Evolutionary conservation across 1,284 basidiomycete species (phyloP).

Genomic region (Pseudozyma flocculosa): DNA sequence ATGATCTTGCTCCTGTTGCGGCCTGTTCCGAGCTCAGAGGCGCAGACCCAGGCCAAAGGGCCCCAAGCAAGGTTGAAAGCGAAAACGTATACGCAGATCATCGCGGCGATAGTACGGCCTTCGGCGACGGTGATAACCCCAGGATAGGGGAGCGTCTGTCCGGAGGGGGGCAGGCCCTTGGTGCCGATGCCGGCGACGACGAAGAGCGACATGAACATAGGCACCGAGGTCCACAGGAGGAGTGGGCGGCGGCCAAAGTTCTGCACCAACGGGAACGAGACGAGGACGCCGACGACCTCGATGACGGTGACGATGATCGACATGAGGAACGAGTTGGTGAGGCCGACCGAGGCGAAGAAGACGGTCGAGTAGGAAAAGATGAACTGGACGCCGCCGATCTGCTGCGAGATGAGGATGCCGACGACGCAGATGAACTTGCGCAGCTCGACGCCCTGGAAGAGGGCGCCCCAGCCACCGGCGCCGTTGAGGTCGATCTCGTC

Average conservation of each 20-base stretch:
- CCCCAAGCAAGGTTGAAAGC: constrained; percentile 62
- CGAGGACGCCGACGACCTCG: constrained; percentile 60
- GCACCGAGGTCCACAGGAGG: constrained; percentile 59
- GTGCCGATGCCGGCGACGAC: constrained; percentile 59
- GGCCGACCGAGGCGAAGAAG: constrained; percentile 44
- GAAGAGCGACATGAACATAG: constrained; percentile 60
- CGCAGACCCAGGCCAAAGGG: constrained; percentile 59
- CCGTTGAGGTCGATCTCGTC: constrained; percentile 58
- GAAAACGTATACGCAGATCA: constrained; percentile 61
- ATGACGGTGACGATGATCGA: constrained; percentile 57
- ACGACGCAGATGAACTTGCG: constrained; percentile 59
- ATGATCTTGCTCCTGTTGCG: constrained; percentile 61
- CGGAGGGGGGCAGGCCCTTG: constrained; percentile 35
- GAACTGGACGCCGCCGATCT: constrained; percentile 57
- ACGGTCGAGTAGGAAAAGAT: constrained; percentile 59
- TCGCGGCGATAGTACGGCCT: constrained; percentile 60
- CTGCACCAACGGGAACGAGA: constrained; percentile 60
- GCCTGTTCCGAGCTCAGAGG: constrained; percentile 59
- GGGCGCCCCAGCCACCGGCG: constrained; percentile 59
- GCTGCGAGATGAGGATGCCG: constrained; percentile 60
- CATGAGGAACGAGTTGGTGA: constrained; percentile 60
- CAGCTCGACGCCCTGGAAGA: constrained; percentile 54
- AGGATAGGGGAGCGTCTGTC: constrained; percentile 29
- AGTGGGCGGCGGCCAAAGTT: constrained; percentile 61
- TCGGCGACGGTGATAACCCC: constrained; percentile 34